Evolutionary conservation across 1,284 basidiomycete species (phyloP).

Genomic region (Cerioporus squamosus): DNA sequence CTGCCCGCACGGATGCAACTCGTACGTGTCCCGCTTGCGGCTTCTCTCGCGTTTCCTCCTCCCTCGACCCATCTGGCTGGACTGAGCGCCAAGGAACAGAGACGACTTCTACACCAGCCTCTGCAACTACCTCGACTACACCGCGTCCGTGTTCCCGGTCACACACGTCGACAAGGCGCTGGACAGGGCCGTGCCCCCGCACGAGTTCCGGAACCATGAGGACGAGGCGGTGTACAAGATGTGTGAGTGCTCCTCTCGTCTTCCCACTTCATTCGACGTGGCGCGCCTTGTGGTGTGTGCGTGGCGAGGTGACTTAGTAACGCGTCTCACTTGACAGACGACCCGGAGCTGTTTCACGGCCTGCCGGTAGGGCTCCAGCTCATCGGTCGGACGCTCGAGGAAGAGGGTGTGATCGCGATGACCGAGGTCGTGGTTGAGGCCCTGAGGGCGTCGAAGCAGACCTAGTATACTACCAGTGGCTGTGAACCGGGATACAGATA

Average conservation of each 20-base stretch:
- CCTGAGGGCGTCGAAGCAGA: constrained; percentile 23
- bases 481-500: not conserved
- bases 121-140: constrained; percentile 46
- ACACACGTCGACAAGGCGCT: constrained; percentile 41
- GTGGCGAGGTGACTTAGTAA: too few relatives aligned
- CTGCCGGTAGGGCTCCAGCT: constrained; percentile 56
- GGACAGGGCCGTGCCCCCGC: constrained; percentile 33
- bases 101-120: constrained; percentile 31
- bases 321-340: constrained; percentile 36
- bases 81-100: constrained; percentile 1
- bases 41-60: not conserved
- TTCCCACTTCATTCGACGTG: not conserved
- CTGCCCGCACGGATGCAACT: constrained; percentile 41
- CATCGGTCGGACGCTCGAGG: constrained; percentile 51
- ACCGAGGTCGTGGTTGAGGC: constrained; percentile 40
- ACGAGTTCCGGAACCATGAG: constrained; percentile 41
- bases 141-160: constrained; percentile 49
- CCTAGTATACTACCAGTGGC: not conserved
- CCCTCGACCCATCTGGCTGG: not conserved
- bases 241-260: constrained; percentile 40
- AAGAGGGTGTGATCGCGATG: constrained; percentile 51
- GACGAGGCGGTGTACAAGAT: constrained; percentile 49
- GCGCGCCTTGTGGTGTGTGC: not conserved
- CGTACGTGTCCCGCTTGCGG: constrained; percentile 25
- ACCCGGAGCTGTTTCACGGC: constrained; percentile 46